Evolutionary conservation across 2,329 filamentous ascomycete genomes (phyloP).

Genomic region (Nothophaeocryptopus gaeumannii): DNA sequence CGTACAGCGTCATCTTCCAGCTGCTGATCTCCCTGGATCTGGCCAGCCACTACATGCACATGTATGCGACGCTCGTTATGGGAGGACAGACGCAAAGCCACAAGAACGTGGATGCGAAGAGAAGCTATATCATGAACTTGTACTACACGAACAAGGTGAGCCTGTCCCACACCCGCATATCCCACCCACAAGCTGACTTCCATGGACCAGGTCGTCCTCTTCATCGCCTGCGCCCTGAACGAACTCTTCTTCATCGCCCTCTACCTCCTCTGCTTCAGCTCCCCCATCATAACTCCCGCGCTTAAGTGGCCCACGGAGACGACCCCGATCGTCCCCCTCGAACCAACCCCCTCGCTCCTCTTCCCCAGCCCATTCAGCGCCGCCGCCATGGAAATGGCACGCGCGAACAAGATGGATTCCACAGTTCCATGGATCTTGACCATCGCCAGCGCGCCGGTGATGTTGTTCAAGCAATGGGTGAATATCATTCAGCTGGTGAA

Average conservation of each 20-base stretch:
- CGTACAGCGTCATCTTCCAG: conserved; percentile 94
- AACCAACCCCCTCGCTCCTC: conserved; percentile 62
- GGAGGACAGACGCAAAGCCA: conserved; percentile 76
- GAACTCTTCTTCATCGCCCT: conserved; percentile 98
- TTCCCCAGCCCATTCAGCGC: conserved; percentile 90
- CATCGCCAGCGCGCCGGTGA: conserved; percentile 76
- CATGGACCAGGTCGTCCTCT: conserved; percentile 71
- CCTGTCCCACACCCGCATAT: conserved; percentile 15
- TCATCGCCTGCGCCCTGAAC: conserved; percentile 85
- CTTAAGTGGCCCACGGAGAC: conserved; percentile 56
- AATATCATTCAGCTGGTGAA: conserved; percentile 93
- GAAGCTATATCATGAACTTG: conserved; percentile 85
- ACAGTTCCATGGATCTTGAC: conserved; percentile 74
- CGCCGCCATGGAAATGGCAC: conserved; percentile 84
- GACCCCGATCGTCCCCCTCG: conserved; percentile 42
- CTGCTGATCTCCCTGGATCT: conserved; percentile 87
- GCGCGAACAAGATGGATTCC: conserved; percentile 74
- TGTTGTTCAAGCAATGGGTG: conserved; percentile 88
- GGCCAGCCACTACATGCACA: conserved; percentile 97
- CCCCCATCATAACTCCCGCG: conserved; percentile 80
- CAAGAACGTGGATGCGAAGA: conserved; percentile 86
- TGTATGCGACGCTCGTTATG: conserved; percentile 93
- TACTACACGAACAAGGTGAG: conserved; percentile 97
- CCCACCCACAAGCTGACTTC: background rate
- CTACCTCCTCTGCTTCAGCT: conserved; percentile 96